Percentiles rank a stretch among this genome's conserved stretches.
Conservation (phyloP, 2,329 filamentous ascomycete genomes). For the Trichoderma endophyticum region DNA sequence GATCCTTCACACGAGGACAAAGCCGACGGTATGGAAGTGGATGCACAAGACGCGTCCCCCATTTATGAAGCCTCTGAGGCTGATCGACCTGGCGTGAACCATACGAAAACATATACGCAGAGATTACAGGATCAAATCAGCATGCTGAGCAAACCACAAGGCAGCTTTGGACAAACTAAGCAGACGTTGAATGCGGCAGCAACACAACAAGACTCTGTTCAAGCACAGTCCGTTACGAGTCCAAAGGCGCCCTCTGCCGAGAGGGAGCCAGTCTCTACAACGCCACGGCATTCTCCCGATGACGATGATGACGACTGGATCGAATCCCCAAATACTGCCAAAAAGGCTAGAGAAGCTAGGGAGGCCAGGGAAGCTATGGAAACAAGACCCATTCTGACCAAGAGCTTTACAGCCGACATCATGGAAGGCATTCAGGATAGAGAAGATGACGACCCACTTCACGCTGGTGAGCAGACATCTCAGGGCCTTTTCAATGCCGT, state of each 20-base stretch:
- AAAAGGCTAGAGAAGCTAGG: slow-evolving; percentile 25
- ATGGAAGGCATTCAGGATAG: slow-evolving; percentile 56
- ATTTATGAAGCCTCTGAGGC: slow-evolving; percentile 40
- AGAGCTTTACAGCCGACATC: slow-evolving; percentile 59
- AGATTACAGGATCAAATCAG: slow-evolving; percentile 90
- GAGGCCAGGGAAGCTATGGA: slow-evolving; percentile 28
- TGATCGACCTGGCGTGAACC: slow-evolving; percentile 42
- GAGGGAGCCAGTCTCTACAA: slow-evolving; percentile 37
- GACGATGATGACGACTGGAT: slow-evolving; percentile 62
- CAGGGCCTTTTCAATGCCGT: slow-evolving; percentile 37
- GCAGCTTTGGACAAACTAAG: slow-evolving; percentile 46
- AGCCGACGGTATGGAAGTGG: slow-evolving; percentile 52
- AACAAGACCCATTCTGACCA: slow-evolving; percentile 52
- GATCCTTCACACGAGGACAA: slow-evolving; percentile 45
- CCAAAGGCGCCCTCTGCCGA: slow-evolving; percentile 30
- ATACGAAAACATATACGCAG: slow-evolving; percentile 92
- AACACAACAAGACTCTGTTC: slow-evolving; percentile 19
- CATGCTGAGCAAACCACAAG: slow-evolving; percentile 58
- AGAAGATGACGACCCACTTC: slow-evolving; percentile 43
- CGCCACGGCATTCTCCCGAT: slow-evolving; percentile 58
- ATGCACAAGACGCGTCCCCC: slow-evolving; percentile 38
- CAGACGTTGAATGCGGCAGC: slow-evolving; percentile 39
- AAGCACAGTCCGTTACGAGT: slow-evolving; percentile 30
- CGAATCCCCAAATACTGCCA: slow-evolving; percentile 43
- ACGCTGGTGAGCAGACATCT: slow-evolving; percentile 29